Evolutionary conservation across 805 yeast species (phyloP), one percentile per base, ranked within the genome.

Genomic region (Metschnikowia cubensis): DNA sequence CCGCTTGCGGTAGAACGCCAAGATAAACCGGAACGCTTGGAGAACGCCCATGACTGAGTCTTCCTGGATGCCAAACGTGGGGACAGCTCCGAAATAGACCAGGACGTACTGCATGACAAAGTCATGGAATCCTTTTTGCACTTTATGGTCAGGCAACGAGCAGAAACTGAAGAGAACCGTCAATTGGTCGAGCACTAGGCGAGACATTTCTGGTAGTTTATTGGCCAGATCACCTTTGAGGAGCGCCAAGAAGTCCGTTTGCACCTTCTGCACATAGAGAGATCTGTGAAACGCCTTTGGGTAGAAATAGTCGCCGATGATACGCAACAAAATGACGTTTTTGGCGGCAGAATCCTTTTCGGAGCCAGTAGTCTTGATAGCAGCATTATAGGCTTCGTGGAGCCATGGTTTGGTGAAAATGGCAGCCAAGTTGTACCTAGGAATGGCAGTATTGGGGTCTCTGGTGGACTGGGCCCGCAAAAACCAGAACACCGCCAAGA

Each of bases 401-500:
- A 67, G 68, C 70, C 70, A 53, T 63, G 73, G 54, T 61, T 67
- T 61, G 56, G 74, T 46, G 63, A 73, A 38, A 61, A 68, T 40
- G 59, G 67, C 66, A 3, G 72, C 59, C 53, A 83, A 67, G 58
- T 81, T 82, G 31, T 64, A 62, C 14, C 74, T 59, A 0, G 85
- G 85, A 18, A 80, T 66, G 17, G 66, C 64, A 45, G 72, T 71
- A 20, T 80, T 60, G 0, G 72, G 76, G 31, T 76, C 69, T 50
- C 84, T 74, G 13, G 87, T 77, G 54, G 79, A 70, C 18, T 76
- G 73, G 2, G 87, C 80, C 55, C 88, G 69, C 42, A 80, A 68
- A 47, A 80, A 77, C 71, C 82, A 80, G 52, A 79, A 74, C 36
- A 75, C 69, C 22, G 83, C 80, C 44, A 68, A 67, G 50, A 69